Conservation (phyloP, 148 eudicot genomes). For the Heliosperma pusillum region DNA sequence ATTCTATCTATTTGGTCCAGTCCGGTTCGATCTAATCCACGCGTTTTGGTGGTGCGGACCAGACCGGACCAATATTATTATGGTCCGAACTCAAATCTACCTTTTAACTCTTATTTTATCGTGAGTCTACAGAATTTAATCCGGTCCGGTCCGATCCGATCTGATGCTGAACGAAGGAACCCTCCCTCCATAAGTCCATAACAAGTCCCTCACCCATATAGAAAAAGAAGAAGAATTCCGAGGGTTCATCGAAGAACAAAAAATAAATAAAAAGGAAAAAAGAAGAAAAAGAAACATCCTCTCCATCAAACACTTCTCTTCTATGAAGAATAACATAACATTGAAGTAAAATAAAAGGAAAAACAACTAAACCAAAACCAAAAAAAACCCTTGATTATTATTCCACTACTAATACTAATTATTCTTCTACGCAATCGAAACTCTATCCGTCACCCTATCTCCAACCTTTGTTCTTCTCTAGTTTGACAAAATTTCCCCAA, state of each 20-base stretch:
- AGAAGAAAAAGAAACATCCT: too few relatives aligned
- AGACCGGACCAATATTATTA: too few relatives aligned
- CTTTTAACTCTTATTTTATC: too few relatives aligned
- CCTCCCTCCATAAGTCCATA: too few relatives aligned
- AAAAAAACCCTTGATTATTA: slow-evolving; percentile 11
- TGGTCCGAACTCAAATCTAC: too few relatives aligned
- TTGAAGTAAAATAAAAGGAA: neutral
- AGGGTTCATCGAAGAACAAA: too few relatives aligned
- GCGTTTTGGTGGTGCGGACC: too few relatives aligned
- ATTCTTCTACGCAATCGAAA: slow-evolving; percentile 40
- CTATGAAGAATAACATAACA: neutral
- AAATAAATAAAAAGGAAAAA: neutral
- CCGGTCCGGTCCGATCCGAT: too few relatives aligned
- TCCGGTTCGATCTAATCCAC: too few relatives aligned
- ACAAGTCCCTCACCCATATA: neutral
- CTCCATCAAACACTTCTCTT: slow-evolving; percentile 16
- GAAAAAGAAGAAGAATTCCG: neutral
- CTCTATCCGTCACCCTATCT: neutral
- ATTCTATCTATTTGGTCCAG: too few relatives aligned
- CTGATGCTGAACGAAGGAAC: too few relatives aligned
- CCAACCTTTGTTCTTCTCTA: neutral
- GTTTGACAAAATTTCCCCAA: neutral
- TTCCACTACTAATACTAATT: neutral
- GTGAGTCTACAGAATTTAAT: too few relatives aligned
- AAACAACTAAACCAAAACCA: neutral